phyloP scores from a whole-genome alignment of 805 yeast genomes.

The Saturnispora hagleri region DNA sequence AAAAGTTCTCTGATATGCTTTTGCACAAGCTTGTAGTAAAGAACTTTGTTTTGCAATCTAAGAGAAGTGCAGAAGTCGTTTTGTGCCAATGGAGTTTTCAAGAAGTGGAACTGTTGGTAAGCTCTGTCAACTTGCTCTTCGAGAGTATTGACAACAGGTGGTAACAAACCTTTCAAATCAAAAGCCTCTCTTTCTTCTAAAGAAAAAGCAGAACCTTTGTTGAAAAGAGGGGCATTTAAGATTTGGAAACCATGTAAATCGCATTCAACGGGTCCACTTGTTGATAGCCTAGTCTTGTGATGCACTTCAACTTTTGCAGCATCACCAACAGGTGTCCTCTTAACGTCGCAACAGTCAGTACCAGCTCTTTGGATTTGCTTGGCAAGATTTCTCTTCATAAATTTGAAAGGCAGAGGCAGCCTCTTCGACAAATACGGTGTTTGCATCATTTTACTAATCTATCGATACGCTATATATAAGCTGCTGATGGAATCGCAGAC shows the following conservation, averaged over 20 bases:
- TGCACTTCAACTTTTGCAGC: slow-evolving; percentile 44
- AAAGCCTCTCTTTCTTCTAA: slow-evolving; percentile 79
- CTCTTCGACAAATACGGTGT: too few species aligned
- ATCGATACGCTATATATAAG: too few species aligned
- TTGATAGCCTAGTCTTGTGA: slow-evolving; percentile 52
- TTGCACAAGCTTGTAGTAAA: slow-evolving; percentile 80
- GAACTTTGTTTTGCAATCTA: slow-evolving; percentile 85
- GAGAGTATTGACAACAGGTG: slow-evolving; percentile 72
- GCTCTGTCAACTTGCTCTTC: slow-evolving; percentile 92
- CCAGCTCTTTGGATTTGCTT: slow-evolving; percentile 2
- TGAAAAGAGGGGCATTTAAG: slow-evolving; percentile 77
- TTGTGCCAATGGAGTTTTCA: slow-evolving; percentile 82
- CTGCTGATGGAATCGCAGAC: too few species aligned
- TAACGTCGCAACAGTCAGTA: slow-evolving; percentile 11
- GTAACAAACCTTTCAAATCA: slow-evolving; percentile 73
- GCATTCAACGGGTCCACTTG: slow-evolving; percentile 76
- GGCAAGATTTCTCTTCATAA: not conserved
- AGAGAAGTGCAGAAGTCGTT: slow-evolving; percentile 89
- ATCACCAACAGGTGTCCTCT: slow-evolving; percentile 59
- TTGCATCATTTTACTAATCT: too few species aligned
- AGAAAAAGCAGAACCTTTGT: slow-evolving; percentile 93
- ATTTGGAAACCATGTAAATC: slow-evolving; percentile 66
- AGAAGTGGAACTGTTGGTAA: slow-evolving; percentile 69
- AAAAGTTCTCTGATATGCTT: slow-evolving; percentile 81
- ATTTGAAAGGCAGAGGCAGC: not conserved